A percentile compares a stretch with the other conserved stretches of the same genome.
phyloP scores from a whole-genome alignment of 129 eudicot species.

The Apium graveolens region DNA sequence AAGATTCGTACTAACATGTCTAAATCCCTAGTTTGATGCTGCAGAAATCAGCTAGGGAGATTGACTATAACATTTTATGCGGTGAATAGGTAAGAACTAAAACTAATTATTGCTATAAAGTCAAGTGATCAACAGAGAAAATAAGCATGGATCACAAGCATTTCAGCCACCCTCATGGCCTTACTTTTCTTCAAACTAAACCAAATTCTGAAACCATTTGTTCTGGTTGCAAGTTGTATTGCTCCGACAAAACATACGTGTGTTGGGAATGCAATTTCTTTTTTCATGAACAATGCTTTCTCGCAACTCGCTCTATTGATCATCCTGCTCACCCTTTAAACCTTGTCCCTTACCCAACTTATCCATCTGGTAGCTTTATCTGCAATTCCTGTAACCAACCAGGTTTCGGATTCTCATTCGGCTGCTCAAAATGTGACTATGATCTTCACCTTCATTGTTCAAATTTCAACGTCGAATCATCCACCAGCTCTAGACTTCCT shows the following conservation, averaged over 20 bases:
- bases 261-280: conserved; percentile 36
- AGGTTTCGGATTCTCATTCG: not conserved
- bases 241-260: conserved; percentile 14
- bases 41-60: no score
- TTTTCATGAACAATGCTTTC: conserved; percentile 45
- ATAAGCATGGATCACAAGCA: conserved; percentile 46
- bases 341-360: conserved; percentile 59
- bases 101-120: no score
- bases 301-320: conserved; percentile 47
- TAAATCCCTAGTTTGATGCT: no score
- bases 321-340: conserved; percentile 51
- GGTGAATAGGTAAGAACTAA: no score
- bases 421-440: not conserved
- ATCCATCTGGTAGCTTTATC: conserved; percentile 35
- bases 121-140: no score
- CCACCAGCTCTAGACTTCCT: no score
- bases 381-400: no score
- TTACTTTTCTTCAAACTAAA: conserved; percentile 30
- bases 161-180: conserved; percentile 60
- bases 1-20: no score
- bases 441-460: not conserved
- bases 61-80: no score
- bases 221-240: conserved; percentile 33
- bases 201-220: conserved; percentile 40
- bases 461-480: no score